Percentiles rank a stretch among this genome's conserved stretches.
Evolutionary conservation across 1,139 yeast species (phyloP).

Genomic region (Spathaspora sp.): DNA sequence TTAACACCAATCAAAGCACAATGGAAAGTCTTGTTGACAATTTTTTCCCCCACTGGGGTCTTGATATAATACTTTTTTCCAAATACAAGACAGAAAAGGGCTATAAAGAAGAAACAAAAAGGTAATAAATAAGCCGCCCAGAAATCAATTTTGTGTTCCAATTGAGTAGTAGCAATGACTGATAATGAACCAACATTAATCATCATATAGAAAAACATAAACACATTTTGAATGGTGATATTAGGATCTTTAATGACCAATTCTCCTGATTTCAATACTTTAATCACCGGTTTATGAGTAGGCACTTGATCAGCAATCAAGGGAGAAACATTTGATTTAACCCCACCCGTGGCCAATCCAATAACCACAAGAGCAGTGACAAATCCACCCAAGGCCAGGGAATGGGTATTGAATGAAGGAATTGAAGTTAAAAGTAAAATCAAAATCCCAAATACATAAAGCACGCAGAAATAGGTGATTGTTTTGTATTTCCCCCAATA

Average conservation of each 20-base stretch:
- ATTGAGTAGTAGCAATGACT: slow-evolving; percentile 40
- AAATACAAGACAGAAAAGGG: slow-evolving; percentile 49
- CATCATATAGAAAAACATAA: slow-evolving; percentile 43
- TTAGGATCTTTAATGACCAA: slow-evolving; percentile 39
- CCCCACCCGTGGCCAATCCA: slow-evolving; percentile 81
- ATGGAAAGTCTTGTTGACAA: slow-evolving; percentile 54
- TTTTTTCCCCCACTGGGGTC: slow-evolving; percentile 61
- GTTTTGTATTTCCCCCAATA: slow-evolving; percentile 71
- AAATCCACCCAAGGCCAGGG: slow-evolving; percentile 51
- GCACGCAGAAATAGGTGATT: slow-evolving; percentile 55
- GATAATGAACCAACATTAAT: slow-evolving; percentile 40
- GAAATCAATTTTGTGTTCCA: slow-evolving; percentile 36
- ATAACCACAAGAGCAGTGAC: slow-evolving; percentile 61
- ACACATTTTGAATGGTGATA: slow-evolving; percentile 40
- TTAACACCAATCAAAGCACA: slow-evolving; percentile 44
- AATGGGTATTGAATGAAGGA: slow-evolving; percentile 54
- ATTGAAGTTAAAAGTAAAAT: slow-evolving; percentile 70
- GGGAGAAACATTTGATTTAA: slow-evolving; percentile 75
- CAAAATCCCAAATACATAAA: slow-evolving; percentile 62
- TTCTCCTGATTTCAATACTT: slow-evolving; percentile 34
- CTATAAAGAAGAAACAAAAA: slow-evolving; percentile 63
- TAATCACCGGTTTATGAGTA: slow-evolving; percentile 34
- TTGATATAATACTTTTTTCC: slow-evolving; percentile 59
- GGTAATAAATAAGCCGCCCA: slow-evolving; percentile 55
- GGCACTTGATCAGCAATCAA: slow-evolving; percentile 73